Percentiles rank a stretch among this genome's conserved stretches.
Conservation (phyloP, 2,329 filamentous ascomycete species). For the Nemania sp. region DNA sequence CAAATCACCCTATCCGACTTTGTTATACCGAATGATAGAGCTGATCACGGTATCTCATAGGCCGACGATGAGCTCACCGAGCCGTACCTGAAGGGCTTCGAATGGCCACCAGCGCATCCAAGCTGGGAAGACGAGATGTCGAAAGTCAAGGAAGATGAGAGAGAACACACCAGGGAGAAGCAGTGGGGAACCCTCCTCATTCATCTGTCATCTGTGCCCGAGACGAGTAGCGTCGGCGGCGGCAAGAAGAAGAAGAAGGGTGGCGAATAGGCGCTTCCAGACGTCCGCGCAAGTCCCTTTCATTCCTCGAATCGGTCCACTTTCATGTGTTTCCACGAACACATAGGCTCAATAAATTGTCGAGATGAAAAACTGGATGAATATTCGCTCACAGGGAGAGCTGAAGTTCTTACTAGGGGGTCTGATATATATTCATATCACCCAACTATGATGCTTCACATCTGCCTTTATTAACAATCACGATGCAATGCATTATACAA, state of each 20-base stretch:
- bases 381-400: conserved; percentile 1
- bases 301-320: conserved; percentile 36
- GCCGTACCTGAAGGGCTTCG: conserved; percentile 89
- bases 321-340: conserved; percentile 40
- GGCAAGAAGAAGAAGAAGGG: conserved; percentile 74
- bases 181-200: conserved; percentile 87
- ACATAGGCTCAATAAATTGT: conserved; percentile 49
- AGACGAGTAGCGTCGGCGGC: conserved; percentile 46
- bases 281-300: conserved; percentile 41
- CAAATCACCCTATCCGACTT: background rate
- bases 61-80: conserved; percentile 87
- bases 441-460: conserved; percentile 8
- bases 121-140: conserved; percentile 25
- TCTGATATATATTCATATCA: conserved; percentile 24
- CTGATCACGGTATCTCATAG: conserved; percentile 49
- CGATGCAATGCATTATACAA: background rate
- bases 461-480: conserved; percentile 16
- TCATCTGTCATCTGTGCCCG: conserved; percentile 77
- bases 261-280: conserved; percentile 46
- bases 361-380: conserved; percentile 31
- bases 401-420: conserved; percentile 9
- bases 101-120: conserved; percentile 64
- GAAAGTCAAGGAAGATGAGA: conserved; percentile 24
- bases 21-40: no score
- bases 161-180: conserved; percentile 69